Conservation (phyloP, 2,329 filamentous ascomycete species). For the Venturia effusa region DNA sequence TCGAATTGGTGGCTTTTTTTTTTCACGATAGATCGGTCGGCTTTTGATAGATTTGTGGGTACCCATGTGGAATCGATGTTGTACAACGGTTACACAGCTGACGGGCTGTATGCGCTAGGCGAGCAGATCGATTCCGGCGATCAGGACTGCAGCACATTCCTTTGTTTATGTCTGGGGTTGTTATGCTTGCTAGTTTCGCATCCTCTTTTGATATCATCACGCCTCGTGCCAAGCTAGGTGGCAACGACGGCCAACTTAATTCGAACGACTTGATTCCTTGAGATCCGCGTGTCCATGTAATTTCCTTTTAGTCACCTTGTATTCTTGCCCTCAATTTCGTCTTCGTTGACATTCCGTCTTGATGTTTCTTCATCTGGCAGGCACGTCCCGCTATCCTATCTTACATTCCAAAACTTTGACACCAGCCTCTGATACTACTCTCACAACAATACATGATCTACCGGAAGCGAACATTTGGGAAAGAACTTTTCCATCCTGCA, state of each 20-base stretch:
- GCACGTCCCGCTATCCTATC: neutral
- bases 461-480: neutral
- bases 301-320: neutral
- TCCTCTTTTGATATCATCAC: neutral
- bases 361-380: neutral
- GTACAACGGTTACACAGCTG: neutral
- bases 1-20: neutral
- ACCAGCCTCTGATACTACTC: neutral
- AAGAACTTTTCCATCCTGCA: neutral
- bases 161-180: neutral
- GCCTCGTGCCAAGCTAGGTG: neutral
- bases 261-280: neutral
- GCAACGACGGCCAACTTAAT: neutral
- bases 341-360: neutral
- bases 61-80: neutral
- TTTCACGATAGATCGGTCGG: neutral
- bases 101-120: neutral
- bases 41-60: slow-evolving; percentile 4
- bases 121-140: neutral
- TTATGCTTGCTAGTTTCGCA: neutral
- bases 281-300: neutral
- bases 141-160: neutral
- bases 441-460: too few species aligned
- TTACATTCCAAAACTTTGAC: neutral
- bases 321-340: neutral